phyloP scores from a whole-genome alignment of 2,329 filamentous ascomycete genomes.

The Tolypocladium sp. region DNA sequence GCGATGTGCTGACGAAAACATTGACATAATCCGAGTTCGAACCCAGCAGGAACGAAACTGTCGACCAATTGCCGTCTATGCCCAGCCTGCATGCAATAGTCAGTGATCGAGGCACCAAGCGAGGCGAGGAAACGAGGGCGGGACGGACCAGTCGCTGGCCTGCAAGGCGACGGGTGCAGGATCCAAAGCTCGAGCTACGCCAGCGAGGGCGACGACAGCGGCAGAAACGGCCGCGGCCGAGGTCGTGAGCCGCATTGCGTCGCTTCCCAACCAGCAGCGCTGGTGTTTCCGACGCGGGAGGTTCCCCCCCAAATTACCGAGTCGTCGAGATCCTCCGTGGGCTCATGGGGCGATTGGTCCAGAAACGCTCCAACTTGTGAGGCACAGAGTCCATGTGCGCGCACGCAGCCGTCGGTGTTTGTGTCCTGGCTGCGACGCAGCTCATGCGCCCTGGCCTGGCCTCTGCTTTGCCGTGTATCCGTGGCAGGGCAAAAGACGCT shows the following conservation, averaged over 20 bases:
- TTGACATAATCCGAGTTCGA: slow-evolving; percentile 24
- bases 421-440: neutral
- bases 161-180: slow-evolving; percentile 11
- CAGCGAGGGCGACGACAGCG: slow-evolving; percentile 4
- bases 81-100: slow-evolving; percentile 39
- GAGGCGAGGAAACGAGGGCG: neutral
- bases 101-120: neutral
- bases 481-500: neutral
- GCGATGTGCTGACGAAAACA: slow-evolving; percentile 51
- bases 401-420: neutral
- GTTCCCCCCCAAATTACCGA: neutral
- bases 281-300: neutral
- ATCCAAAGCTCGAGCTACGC: slow-evolving; percentile 2
- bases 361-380: neutral
- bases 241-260: slow-evolving; percentile 6
- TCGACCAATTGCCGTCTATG: slow-evolving; percentile 64
- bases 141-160: slow-evolving; percentile 12
- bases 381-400: slow-evolving; percentile 1
- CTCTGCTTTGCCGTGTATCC: neutral
- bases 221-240: slow-evolving; percentile 2
- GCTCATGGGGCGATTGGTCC: neutral
- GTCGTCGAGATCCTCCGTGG: neutral
- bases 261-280: slow-evolving; percentile 1
- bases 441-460: neutral
- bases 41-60: slow-evolving; percentile 47